Conservation (phyloP, 305 asterid genomes). For the Petunia hybrid region DNA sequence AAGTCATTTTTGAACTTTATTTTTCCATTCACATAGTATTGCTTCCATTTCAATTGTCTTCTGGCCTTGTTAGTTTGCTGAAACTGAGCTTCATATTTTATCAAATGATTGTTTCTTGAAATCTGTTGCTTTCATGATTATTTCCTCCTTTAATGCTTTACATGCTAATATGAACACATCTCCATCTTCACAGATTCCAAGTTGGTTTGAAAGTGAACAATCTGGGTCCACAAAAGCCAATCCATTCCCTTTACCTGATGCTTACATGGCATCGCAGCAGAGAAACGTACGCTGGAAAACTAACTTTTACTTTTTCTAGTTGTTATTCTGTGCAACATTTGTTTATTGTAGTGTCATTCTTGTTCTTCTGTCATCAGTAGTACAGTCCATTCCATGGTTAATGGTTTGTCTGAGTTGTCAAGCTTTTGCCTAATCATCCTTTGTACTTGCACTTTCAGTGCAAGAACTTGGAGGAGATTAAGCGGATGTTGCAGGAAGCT, state of each 20-base stretch:
- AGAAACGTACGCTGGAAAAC: conserved; percentile 63
- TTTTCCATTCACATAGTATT: neutral
- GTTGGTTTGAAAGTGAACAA: conserved; percentile 75
- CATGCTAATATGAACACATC: conserved; percentile 37
- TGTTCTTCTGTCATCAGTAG: neutral
- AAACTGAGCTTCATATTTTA: neutral
- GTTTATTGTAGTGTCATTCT: conserved; percentile 27
- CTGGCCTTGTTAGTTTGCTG: neutral
- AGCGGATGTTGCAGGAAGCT: conserved; percentile 77
- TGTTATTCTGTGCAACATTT: neutral
- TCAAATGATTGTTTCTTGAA: neutral
- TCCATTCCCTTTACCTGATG: conserved; percentile 88
- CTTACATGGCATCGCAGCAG: conserved; percentile 82
- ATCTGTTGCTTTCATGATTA: neutral
- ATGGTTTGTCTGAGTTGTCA: conserved; percentile 22
- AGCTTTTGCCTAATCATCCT: conserved; percentile 27
- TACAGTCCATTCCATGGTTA: conserved; percentile 18
- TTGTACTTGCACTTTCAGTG: conserved; percentile 50
- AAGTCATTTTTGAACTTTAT: neutral
- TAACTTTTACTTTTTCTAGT: neutral
- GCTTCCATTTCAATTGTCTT: neutral
- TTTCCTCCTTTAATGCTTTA: neutral
- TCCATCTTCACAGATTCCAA: conserved; percentile 69
- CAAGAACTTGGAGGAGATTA: conserved; percentile 75
- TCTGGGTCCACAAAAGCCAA: conserved; percentile 74